These are phyloP conservation scores for Punica granatum DNA, from an alignment of 345 rosid genomes.

Conservation along the genomic window DNA sequence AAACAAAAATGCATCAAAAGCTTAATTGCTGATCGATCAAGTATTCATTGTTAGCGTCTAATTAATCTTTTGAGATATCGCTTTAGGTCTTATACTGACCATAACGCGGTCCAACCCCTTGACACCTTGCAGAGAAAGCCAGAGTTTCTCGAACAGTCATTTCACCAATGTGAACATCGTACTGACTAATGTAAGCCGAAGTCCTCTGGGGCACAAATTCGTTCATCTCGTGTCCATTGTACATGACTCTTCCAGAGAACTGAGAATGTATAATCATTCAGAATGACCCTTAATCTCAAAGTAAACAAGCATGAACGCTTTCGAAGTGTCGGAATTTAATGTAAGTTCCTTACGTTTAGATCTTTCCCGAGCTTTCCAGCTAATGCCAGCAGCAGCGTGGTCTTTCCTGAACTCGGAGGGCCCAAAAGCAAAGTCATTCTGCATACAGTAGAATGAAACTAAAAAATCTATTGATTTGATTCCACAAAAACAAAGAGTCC, in stretches of 20 bases:
- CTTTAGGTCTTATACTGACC: slow-evolving; percentile 21
- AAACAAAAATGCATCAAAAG: background rate
- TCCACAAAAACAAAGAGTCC: background rate
- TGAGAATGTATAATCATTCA: slow-evolving; percentile 11
- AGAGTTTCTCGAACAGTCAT: slow-evolving; percentile 64
- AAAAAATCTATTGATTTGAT: background rate
- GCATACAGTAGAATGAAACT: slow-evolving; percentile 5
- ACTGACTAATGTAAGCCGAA: slow-evolving; percentile 53
- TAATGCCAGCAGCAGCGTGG: slow-evolving; percentile 43
- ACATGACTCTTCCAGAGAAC: slow-evolving; percentile 53
- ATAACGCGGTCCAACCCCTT: slow-evolving; percentile 51
- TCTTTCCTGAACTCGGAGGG: slow-evolving; percentile 57
- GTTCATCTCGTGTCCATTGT: slow-evolving; percentile 57
- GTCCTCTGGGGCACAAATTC: slow-evolving; percentile 59
- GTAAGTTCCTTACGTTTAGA: slow-evolving; percentile 28
- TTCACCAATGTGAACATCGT: slow-evolving; percentile 56
- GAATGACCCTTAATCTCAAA: background rate
- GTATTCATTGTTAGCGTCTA: too few species aligned
- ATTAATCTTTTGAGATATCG: background rate
- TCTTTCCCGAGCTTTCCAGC: slow-evolving; percentile 54
- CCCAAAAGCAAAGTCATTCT: slow-evolving; percentile 59
- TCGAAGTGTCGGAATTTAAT: background rate
- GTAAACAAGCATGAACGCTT: background rate
- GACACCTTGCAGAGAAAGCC: slow-evolving; percentile 58
- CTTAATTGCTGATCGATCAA: background rate